Percentiles rank a stretch among this genome's conserved stretches.
Evolutionary conservation across 2,329 filamentous ascomycete genomes (phyloP).

Genomic region (Fusarium brachygibbosum): DNA sequence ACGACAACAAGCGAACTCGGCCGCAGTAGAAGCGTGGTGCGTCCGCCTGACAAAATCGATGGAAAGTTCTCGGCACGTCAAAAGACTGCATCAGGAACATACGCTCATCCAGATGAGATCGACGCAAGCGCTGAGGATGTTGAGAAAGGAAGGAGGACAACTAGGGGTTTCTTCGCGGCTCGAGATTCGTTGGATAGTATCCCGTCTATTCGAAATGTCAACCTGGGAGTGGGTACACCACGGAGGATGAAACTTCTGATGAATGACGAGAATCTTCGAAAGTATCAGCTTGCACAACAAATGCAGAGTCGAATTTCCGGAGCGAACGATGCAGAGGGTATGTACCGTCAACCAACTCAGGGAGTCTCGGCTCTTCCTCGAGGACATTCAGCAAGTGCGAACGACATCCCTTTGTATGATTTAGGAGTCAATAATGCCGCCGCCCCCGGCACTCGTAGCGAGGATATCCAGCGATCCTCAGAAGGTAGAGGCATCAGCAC

Average conservation of each 20-base stretch:
- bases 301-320: constrained; percentile 18
- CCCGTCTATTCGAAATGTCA: constrained; percentile 68
- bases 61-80: constrained; percentile 83
- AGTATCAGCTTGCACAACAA: constrained; percentile 75
- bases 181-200: constrained; percentile 77
- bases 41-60: constrained; percentile 80
- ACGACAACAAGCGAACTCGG: constrained; percentile 55
- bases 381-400: constrained; percentile 12
- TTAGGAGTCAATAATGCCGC: constrained; percentile 12
- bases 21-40: constrained; percentile 70
- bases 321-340: not conserved
- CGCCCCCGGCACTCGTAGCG: not conserved
- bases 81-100: constrained; percentile 76
- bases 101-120: constrained; percentile 76
- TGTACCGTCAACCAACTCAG: not conserved
- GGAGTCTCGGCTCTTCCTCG: constrained; percentile 11
- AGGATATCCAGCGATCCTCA: not conserved
- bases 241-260: constrained; percentile 81
- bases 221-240: constrained; percentile 74
- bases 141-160: constrained; percentile 26
- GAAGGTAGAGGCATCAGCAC: not conserved
- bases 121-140: constrained; percentile 50
- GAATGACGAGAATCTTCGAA: constrained; percentile 80
- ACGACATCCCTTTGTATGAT: not conserved
- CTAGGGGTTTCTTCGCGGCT: constrained; percentile 1